Conservation (phyloP, 1,284 basidiomycete genomes). For the Sphagnurus paluster region DNA sequence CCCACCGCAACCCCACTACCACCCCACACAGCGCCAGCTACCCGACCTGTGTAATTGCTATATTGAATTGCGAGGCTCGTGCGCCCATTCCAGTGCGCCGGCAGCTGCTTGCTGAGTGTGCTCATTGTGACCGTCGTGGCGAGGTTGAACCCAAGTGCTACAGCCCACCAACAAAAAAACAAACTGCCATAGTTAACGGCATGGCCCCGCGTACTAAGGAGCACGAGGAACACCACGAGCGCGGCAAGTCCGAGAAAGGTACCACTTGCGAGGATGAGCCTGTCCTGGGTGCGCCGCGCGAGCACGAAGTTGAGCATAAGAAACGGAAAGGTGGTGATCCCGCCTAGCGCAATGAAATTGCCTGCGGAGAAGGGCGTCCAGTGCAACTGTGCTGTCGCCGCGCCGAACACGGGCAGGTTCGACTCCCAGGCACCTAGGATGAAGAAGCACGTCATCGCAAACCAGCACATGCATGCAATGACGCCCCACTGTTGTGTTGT, state of each 20-base stretch:
- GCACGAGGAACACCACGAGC: slow-evolving; percentile 49
- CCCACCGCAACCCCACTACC: slow-evolving; percentile 65
- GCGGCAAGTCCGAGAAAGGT: slow-evolving; percentile 51
- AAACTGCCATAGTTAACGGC: slow-evolving; percentile 47
- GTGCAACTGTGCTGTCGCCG: slow-evolving; percentile 40
- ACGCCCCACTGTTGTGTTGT: slow-evolving; percentile 47
- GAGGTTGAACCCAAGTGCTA: slow-evolving; percentile 71
- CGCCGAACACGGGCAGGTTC: slow-evolving; percentile 68
- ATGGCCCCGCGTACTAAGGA: slow-evolving; percentile 37
- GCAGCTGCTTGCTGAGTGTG: slow-evolving; percentile 66
- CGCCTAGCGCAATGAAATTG: slow-evolving; percentile 72
- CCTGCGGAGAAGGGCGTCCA: slow-evolving; percentile 67
- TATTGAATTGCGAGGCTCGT: slow-evolving; percentile 64
- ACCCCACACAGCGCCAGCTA: slow-evolving; percentile 67
- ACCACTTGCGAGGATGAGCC: slow-evolving; percentile 57
- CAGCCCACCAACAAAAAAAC: slow-evolving; percentile 66
- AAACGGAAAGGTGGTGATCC: slow-evolving; percentile 63
- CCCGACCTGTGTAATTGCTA: slow-evolving; percentile 63
- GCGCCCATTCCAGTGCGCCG: slow-evolving; percentile 57
- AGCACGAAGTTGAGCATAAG: slow-evolving; percentile 60
- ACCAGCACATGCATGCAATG: slow-evolving; percentile 69
- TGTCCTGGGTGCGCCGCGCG: slow-evolving; percentile 60
- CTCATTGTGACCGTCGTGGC: slow-evolving; percentile 67
- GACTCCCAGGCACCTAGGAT: slow-evolving; percentile 72
- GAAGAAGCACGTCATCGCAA: slow-evolving; percentile 74